phyloP scores from a whole-genome alignment of 768 basidiomycete genomes.

The Harrya chromipes region DNA sequence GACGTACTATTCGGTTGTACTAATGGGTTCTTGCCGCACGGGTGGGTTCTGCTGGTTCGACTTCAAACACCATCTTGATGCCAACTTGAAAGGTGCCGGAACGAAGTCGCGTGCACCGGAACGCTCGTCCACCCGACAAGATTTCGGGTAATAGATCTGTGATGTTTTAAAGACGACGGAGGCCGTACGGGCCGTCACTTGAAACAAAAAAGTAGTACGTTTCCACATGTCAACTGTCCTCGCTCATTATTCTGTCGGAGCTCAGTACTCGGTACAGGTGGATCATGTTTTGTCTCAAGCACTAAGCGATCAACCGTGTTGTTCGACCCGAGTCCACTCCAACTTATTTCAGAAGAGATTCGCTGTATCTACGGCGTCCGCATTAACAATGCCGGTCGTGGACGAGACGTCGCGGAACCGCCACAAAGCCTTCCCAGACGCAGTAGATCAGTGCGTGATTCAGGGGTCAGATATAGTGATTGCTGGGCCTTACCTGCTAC shows the following conservation, averaged over 20 bases:
- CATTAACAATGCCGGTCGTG: slow-evolving; percentile 23
- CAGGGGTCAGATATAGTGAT: slow-evolving; percentile 23
- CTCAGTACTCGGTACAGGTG: background rate
- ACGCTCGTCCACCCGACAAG: slow-evolving; percentile 4
- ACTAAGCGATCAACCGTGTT: slow-evolving; percentile 2
- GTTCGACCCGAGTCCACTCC: slow-evolving; percentile 2
- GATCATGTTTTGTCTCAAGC: background rate
- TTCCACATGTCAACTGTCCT: background rate
- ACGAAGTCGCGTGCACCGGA: slow-evolving; percentile 2
- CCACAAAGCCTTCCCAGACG: slow-evolving; percentile 26
- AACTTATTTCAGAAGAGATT: slow-evolving; percentile 10
- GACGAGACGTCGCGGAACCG: slow-evolving; percentile 21
- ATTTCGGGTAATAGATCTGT: slow-evolving; percentile 6
- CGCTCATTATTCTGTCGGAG: slow-evolving; percentile 8
- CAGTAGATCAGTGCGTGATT: slow-evolving; percentile 26
- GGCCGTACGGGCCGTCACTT: background rate
- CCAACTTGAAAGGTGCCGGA: slow-evolving; percentile 2
- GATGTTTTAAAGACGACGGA: slow-evolving; percentile 13
- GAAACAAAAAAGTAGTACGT: slow-evolving; percentile 4
- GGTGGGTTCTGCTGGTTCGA: slow-evolving; percentile 3
- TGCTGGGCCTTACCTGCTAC: slow-evolving; percentile 22
- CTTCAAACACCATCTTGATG: background rate
- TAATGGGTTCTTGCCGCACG: slow-evolving; percentile 9
- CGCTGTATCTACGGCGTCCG: slow-evolving; percentile 23
- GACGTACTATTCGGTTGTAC: slow-evolving; percentile 18